Conservation (phyloP, 306 rosid species). For the Citrullus colocynthis region DNA sequence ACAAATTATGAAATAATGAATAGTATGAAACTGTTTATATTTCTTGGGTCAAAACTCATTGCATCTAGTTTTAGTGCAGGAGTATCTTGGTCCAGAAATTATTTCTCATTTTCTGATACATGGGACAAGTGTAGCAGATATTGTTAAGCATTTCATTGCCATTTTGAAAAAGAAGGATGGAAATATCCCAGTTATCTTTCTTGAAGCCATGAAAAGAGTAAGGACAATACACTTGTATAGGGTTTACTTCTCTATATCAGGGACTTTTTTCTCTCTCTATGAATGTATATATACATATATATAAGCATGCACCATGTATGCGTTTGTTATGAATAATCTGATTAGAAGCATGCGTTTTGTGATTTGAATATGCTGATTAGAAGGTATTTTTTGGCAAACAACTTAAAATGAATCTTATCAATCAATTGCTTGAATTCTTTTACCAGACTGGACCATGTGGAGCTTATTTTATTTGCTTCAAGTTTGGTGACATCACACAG, state of each 20-base stretch:
- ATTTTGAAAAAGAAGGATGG: conserved; percentile 51
- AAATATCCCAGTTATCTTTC: conserved; percentile 43
- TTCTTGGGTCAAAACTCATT: neutral
- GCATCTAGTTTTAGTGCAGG: conserved; percentile 38
- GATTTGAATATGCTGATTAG: too few relatives aligned
- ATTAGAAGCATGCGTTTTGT: too few relatives aligned
- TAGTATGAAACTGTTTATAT: neutral
- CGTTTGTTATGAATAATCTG: too few relatives aligned
- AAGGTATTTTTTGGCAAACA: too few relatives aligned
- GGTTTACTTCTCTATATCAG: neutral
- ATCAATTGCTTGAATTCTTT: neutral
- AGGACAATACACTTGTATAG: neutral
- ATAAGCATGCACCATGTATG: too few relatives aligned
- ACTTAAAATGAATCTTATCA: too few relatives aligned
- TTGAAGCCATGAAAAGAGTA: conserved; percentile 84
- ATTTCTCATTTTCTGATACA: conserved; percentile 74
- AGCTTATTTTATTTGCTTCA: too few relatives aligned
- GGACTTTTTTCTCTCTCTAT: too few relatives aligned
- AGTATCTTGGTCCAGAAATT: conserved; percentile 73
- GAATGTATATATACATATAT: too few relatives aligned
- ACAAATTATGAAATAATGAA: neutral
- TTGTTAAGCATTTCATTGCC: conserved; percentile 63
- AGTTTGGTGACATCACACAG: neutral
- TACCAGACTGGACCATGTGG: neutral
- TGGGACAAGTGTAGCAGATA: conserved; percentile 60